phyloP scores from a whole-genome alignment of 257 asterid genomes.

The Plantago elongata region DNA sequence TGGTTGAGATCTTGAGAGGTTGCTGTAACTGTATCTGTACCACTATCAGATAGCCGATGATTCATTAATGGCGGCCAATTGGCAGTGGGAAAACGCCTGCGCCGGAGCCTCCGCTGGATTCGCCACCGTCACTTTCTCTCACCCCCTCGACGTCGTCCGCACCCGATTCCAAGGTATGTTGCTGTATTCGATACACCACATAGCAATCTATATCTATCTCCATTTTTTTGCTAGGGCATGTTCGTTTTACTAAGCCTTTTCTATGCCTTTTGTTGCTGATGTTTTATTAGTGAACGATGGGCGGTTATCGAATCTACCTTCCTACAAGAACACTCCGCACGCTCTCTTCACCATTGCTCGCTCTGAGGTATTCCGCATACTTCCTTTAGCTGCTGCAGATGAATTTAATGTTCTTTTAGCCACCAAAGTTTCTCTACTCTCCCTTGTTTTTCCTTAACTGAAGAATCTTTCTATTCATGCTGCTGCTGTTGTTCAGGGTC shows the following conservation, averaged over 20 bases:
- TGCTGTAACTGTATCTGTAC: neutral
- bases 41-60: constrained; percentile 27
- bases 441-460: neutral
- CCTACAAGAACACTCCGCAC: constrained; percentile 77
- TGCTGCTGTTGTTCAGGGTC: constrained; percentile 54
- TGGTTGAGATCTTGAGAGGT: no score
- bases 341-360: constrained; percentile 87
- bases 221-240: no score
- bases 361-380: constrained; percentile 52
- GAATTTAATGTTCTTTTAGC: constrained; percentile 12
- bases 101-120: constrained; percentile 92
- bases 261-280: no score
- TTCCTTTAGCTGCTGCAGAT: neutral
- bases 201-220: no score
- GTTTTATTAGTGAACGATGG: constrained; percentile 71
- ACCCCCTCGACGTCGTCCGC: constrained; percentile 94
- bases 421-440: constrained; percentile 9
- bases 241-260: no score
- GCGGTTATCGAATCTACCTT: constrained; percentile 48
- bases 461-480: constrained; percentile 10
- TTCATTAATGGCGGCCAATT: constrained; percentile 42
- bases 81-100: constrained; percentile 97
- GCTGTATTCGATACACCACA: neutral
- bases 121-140: constrained; percentile 76
- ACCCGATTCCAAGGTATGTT: constrained; percentile 84